A percentile compares a stretch with the other conserved stretches of the same genome.
Conservation (phyloP, 2,329 filamentous ascomycete species). For the Fusarium citri region DNA sequence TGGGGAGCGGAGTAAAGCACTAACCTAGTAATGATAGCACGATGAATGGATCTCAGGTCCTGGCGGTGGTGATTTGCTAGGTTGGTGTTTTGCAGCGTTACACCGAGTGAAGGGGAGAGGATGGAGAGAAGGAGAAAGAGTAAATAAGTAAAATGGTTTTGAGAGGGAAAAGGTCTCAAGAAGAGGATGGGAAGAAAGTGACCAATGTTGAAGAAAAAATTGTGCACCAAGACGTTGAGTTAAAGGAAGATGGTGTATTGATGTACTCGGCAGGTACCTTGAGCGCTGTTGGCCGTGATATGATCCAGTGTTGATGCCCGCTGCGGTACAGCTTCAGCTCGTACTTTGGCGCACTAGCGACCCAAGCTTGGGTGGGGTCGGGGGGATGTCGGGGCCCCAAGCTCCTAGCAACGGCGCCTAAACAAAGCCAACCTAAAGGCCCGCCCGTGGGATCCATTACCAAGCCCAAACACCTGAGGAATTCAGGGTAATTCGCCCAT, state of each 20-base stretch:
- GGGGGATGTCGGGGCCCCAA: constrained; percentile 34
- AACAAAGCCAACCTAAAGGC: constrained; percentile 39
- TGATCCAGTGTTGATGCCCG: constrained; percentile 27
- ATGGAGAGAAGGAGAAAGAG: constrained; percentile 1
- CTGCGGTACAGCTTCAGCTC: constrained; percentile 31
- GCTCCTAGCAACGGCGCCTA: constrained; percentile 47
- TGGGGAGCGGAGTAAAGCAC: constrained; percentile 34
- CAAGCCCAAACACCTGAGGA: constrained; percentile 25
- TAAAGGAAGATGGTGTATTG: constrained; percentile 25
- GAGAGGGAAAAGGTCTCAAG: constrained; percentile 14
- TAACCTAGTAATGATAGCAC: constrained; percentile 21
- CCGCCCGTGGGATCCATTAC: constrained; percentile 17
- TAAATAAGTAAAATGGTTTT: neutral
- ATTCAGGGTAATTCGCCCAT: constrained; percentile 26
- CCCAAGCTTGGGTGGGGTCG: constrained; percentile 41
- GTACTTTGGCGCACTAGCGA: constrained; percentile 37
- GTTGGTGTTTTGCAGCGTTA: constrained; percentile 24
- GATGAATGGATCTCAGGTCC: constrained; percentile 21
- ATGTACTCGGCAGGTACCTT: constrained; percentile 39
- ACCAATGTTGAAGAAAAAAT: neutral
- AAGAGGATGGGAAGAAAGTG: constrained; percentile 15
- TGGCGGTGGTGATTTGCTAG: constrained; percentile 21
- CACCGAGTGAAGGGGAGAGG: constrained; percentile 6
- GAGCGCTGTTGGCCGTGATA: constrained; percentile 13
- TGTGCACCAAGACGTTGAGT: constrained; percentile 22